Evolutionary conservation across 306 rosid genomes (phyloP).

Genomic region (Vicia faba): DNA sequence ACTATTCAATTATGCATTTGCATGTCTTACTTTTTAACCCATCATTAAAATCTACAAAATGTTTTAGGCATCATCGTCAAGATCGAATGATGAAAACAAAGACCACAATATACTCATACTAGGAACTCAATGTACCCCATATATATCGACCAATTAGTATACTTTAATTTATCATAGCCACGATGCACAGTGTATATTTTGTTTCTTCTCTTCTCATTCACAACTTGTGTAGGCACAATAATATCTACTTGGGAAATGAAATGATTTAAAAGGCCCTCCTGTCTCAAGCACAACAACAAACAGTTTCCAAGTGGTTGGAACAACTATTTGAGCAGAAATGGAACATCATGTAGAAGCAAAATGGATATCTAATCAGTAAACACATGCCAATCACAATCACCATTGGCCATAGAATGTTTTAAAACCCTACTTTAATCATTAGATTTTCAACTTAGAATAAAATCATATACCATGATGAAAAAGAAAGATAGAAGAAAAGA

Average conservation of each 20-base stretch:
- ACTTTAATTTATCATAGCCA: slow-evolving; percentile 26
- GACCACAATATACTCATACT: not conserved
- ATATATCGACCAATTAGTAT: not conserved
- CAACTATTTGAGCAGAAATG: slow-evolving; percentile 40
- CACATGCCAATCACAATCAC: slow-evolving; percentile 29
- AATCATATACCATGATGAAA: not conserved
- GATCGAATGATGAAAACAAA: slow-evolving; percentile 14
- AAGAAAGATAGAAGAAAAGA: slow-evolving; percentile 23
- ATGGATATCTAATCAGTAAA: slow-evolving; percentile 66
- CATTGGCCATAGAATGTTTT: no score
- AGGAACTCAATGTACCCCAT: not conserved
- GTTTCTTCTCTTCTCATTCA: not conserved
- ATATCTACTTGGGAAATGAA: not conserved
- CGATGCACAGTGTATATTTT: not conserved
- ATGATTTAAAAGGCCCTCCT: not conserved
- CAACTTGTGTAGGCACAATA: not conserved
- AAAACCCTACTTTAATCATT: no score
- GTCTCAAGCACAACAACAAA: slow-evolving; percentile 26
- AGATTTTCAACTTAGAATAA: no score
- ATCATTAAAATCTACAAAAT: slow-evolving; percentile 27
- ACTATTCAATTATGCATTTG: slow-evolving; percentile 27
- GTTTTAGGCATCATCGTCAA: not conserved
- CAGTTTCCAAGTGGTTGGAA: slow-evolving; percentile 30
- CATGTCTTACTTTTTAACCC: slow-evolving; percentile 34
- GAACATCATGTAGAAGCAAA: slow-evolving; percentile 38